phyloP scores from a whole-genome alignment of 176 grass and related monocot genomes.

The Olyra latifolia region DNA sequence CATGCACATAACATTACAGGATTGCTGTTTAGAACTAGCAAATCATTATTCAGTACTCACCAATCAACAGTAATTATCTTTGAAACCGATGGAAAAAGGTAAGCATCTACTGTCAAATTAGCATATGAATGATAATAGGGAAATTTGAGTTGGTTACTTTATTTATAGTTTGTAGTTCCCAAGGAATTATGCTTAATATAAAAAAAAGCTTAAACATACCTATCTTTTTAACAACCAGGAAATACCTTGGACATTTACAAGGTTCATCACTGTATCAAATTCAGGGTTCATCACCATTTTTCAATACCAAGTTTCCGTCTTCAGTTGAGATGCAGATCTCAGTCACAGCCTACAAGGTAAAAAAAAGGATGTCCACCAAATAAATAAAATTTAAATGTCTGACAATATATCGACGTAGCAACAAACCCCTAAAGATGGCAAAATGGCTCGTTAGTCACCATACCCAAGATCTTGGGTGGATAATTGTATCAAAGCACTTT shows the following conservation, averaged over 20 bases:
- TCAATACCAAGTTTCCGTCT: conserved; percentile 41
- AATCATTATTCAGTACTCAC: conserved; percentile 24
- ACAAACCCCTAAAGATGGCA: neutral
- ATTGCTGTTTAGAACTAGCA: conserved; percentile 4
- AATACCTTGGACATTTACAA: conserved; percentile 35
- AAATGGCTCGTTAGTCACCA: neutral
- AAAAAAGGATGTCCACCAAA: neutral
- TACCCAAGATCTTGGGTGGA: neutral
- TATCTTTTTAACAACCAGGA: conserved; percentile 8
- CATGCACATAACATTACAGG: too few relatives aligned
- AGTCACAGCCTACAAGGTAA: conserved; percentile 32
- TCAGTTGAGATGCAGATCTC: conserved; percentile 50
- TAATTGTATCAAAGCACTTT: neutral
- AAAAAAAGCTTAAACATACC: conserved; percentile 13
- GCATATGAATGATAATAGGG: neutral
- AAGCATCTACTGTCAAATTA: neutral
- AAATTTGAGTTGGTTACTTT: neutral
- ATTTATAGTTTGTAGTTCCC: neutral
- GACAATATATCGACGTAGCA: neutral
- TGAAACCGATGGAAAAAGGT: neutral
- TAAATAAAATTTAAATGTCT: conserved; percentile 11
- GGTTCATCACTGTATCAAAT: neutral
- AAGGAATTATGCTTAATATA: neutral
- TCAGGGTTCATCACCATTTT: conserved; percentile 61
- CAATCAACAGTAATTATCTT: conserved; percentile 14